phyloP scores from a whole-genome alignment of 2,329 filamentous ascomycete genomes.

The Aspergillus awamori region DNA sequence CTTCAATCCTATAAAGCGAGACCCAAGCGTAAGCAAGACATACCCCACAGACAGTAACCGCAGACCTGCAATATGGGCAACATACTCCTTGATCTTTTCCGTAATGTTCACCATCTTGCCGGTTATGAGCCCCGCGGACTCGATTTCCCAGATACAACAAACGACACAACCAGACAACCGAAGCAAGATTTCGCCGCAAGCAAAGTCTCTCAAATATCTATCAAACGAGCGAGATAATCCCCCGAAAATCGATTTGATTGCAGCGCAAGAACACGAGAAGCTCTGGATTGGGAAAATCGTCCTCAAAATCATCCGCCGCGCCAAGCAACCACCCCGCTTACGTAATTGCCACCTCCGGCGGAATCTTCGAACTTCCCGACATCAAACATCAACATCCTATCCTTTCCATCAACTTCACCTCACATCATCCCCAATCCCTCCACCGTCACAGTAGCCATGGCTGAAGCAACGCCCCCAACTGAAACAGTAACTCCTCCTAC shows the following conservation, averaged over 20 bases:
- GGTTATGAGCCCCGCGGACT: conserved; percentile 32
- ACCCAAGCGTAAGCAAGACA: conserved; percentile 14
- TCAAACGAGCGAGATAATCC: not conserved
- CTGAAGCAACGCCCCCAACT: conserved; percentile 13
- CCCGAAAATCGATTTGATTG: not conserved
- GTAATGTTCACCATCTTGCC: conserved; percentile 95
- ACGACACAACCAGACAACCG: not conserved
- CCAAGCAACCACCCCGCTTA: conserved; percentile 21
- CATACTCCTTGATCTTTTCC: conserved; percentile 98
- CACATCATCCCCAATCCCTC: conserved; percentile 6
- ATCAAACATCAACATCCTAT: conserved; percentile 3
- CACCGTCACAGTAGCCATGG: conserved; percentile 26
- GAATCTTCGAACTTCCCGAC: conserved; percentile 9
- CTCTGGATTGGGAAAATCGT: conserved; percentile 10
- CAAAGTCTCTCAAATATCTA: not conserved
- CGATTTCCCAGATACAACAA: conserved; percentile 8
- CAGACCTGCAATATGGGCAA: not conserved
- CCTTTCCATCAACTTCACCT: conserved; percentile 9
- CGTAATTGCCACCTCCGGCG: conserved; percentile 17
- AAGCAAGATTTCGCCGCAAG: not conserved
- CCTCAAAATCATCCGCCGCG: conserved; percentile 26
- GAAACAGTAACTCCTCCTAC: conserved; percentile 36
- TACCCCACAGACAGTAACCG: not conserved
- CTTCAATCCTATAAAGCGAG: conserved; percentile 77
- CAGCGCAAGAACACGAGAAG: not conserved